Conservation (phyloP, 305 asterid species). For the Solanum chacoense region DNA sequence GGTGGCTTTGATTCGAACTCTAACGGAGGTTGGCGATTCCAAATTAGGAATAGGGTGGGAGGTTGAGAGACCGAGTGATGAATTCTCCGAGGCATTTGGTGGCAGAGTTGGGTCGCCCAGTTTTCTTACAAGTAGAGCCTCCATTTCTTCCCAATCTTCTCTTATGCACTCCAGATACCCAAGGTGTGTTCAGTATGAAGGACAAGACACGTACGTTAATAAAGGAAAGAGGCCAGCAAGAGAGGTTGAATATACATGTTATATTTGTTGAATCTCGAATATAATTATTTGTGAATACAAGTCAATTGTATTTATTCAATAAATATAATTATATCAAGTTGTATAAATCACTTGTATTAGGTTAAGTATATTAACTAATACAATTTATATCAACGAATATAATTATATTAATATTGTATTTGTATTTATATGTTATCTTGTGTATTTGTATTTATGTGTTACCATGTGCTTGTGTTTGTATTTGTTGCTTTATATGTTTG, state of each 20-base stretch:
- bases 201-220: neutral
- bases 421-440: neutral
- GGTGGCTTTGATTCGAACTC: constrained; percentile 61
- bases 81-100: constrained; percentile 24
- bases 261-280: no score
- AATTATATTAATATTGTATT: neutral
- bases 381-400: no score
- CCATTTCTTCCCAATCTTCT: constrained; percentile 27
- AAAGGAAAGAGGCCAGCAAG: neutral
- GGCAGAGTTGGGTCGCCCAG: constrained; percentile 77
- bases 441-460: no score
- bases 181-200: neutral
- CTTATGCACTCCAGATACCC: neutral
- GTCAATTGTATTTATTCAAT: neutral
- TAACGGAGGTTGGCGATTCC: constrained; percentile 43
- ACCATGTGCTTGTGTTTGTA: no score
- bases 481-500: no score
- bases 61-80: constrained; percentile 38
- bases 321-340: neutral
- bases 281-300: neutral
- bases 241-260: neutral
- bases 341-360: neutral
- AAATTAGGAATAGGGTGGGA: constrained; percentile 55
- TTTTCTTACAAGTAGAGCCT: constrained; percentile 63
- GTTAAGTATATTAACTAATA: no score